Conservation (phyloP, 129 eudicot genomes). For the Helichrysum umbraculigerum region DNA sequence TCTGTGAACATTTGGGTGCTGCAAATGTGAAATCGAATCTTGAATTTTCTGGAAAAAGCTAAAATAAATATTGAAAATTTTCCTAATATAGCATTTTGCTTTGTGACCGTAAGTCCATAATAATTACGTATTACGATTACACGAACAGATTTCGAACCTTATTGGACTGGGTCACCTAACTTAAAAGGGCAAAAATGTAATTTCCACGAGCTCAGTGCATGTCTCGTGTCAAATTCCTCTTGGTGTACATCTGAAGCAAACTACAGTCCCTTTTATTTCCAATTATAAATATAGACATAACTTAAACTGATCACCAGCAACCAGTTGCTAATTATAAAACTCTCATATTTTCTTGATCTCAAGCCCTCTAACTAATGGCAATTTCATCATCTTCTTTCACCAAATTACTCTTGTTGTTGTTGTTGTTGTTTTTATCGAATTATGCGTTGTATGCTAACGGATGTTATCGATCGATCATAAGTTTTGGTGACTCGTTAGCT, state of each 20-base stretch:
- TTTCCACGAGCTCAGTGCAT: slow-evolving; percentile 11
- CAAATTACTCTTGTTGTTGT: background rate
- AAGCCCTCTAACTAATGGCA: slow-evolving; percentile 24
- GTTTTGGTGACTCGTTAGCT: slow-evolving; percentile 69
- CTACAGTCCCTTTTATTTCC: background rate
- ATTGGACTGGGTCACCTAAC: slow-evolving; percentile 29
- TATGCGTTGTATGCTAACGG: slow-evolving; percentile 9
- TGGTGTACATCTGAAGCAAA: slow-evolving; percentile 23
- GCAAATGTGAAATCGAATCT: no score
- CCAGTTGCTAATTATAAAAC: background rate
- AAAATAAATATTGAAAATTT: no score
- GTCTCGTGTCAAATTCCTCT: slow-evolving; percentile 23
- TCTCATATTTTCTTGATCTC: background rate
- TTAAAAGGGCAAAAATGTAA: slow-evolving; percentile 27
- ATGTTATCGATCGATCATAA: slow-evolving; percentile 48
- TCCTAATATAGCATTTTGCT: no score
- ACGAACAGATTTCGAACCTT: background rate
- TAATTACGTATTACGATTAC: no score
- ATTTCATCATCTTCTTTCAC: slow-evolving; percentile 18
- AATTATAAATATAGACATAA: slow-evolving; percentile 31
- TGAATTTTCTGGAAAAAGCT: no score
- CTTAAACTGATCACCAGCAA: slow-evolving; percentile 24
- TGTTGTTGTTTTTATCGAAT: background rate
- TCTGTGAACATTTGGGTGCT: no score
- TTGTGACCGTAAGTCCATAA: no score